Conservation (phyloP, 495 filamentous ascomycete species). For the Podospora pseudocomata region DNA sequence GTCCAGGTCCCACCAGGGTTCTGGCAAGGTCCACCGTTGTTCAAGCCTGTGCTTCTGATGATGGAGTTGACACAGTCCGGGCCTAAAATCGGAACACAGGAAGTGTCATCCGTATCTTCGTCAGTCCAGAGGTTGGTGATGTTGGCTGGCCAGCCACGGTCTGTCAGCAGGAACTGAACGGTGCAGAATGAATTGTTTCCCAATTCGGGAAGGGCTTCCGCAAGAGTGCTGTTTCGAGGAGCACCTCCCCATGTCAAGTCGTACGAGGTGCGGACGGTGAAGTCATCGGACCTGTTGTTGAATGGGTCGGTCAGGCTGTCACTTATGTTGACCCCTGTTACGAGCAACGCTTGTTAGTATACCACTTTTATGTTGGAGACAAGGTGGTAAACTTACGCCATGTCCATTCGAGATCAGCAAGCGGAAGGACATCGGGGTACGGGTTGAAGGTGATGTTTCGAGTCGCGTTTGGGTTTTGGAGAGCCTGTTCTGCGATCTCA, state of each 20-base stretch:
- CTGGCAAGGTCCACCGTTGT: not conserved
- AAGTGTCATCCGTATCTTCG: not conserved
- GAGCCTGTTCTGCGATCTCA: not conserved
- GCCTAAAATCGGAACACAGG: not conserved
- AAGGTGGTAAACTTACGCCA: not conserved
- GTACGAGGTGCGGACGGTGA: not conserved
- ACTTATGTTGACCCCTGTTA: not conserved
- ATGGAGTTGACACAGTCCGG: not conserved
- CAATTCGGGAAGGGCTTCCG: not conserved
- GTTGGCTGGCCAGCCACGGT: not conserved
- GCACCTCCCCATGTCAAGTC: not conserved
- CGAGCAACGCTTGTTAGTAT: not conserved
- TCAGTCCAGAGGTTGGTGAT: slow-evolving; percentile 4
- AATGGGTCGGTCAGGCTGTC: not conserved
- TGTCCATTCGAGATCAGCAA: not conserved
- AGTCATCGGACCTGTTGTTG: not conserved
- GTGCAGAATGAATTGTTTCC: not conserved
- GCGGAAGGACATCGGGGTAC: not conserved
- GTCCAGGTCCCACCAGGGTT: not conserved
- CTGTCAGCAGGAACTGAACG: not conserved
- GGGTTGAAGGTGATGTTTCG: not conserved
- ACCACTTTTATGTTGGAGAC: not conserved
- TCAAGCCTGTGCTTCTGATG: not conserved
- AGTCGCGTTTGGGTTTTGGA: not conserved
- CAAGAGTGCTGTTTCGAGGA: not conserved